phyloP scores from a whole-genome alignment of 768 basidiomycete genomes.

The Naematelia aurantialba region DNA sequence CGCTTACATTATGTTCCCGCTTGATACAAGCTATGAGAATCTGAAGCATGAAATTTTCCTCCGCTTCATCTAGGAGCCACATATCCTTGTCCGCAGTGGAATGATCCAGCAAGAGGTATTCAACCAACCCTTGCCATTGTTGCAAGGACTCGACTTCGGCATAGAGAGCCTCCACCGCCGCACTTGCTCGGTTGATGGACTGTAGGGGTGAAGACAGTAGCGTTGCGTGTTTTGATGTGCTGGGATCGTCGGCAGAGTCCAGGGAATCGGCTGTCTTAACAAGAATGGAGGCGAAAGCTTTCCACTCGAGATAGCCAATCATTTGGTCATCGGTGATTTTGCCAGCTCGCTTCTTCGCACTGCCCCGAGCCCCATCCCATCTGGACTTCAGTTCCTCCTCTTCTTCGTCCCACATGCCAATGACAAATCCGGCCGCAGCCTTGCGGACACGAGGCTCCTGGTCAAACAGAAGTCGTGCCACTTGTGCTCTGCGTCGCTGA shows the following conservation, averaged over 20 bases:
- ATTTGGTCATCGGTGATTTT: constrained; percentile 43
- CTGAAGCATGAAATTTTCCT: constrained; percentile 80
- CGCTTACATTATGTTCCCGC: constrained; percentile 39
- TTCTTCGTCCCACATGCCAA: constrained; percentile 72
- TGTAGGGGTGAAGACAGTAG: constrained; percentile 45
- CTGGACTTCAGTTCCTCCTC: constrained; percentile 55
- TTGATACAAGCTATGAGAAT: constrained; percentile 68
- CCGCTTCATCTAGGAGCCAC: constrained; percentile 73
- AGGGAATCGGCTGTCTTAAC: constrained; percentile 43
- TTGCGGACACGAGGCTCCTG: constrained; percentile 73
- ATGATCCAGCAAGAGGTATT: constrained; percentile 82
- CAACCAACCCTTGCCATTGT: constrained; percentile 79
- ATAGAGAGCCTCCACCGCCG: constrained; percentile 88
- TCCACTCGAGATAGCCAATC: constrained; percentile 42
- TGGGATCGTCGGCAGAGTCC: constrained; percentile 12
- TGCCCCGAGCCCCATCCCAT: constrained; percentile 13
- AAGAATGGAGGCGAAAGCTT: constrained; percentile 54
- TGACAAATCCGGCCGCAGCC: constrained; percentile 75
- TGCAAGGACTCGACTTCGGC: constrained; percentile 55
- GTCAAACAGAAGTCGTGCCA: constrained; percentile 82
- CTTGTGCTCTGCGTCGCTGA: constrained; percentile 66
- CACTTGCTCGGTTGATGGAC: constrained; percentile 52
- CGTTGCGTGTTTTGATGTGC: constrained; percentile 23
- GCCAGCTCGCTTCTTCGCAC: constrained; percentile 52
- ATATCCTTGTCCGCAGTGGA: constrained; percentile 58